Evolutionary conservation across 495 filamentous ascomycete genomes (phyloP), one percentile per base, ranked within the genome.

Genomic region (Chaetomium fimeti): DNA sequence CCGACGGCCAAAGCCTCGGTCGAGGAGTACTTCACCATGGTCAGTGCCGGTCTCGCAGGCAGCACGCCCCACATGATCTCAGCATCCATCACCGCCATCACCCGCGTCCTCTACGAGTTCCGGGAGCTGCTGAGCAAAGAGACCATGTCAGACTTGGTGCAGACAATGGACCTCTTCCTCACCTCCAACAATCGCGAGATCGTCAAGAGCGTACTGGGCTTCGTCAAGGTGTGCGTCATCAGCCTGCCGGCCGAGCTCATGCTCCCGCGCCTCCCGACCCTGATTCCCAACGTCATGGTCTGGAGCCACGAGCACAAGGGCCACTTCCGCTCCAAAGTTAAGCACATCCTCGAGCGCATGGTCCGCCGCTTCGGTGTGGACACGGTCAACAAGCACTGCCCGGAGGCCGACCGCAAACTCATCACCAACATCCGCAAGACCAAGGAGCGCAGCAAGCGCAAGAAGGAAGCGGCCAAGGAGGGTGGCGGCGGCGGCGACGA

Each of bases 291-390:
- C 74, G 78, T 97, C 12, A 90, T 97, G 87, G 87, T 89, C 22
- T 98, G 94, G 94, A 91, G 89, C 69, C 91, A 96, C 76, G 94
- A 98, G 75, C 95, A 98, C 79, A 97, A 96, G 78, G 92, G 90
- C 18, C 91, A 94, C 70, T 92, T 98, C 74, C 89, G 91, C 66
- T 88, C 91, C 32, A 98, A 97, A 81, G 92, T 98, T 60, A 98
- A 96, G 84, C 91, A 96, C 70, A 97, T 98, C 66, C 75, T 98
- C 32, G 94, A 98, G 77, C 86, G 94, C 32, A 91, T 96, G 81
- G 87, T 97, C 28, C 84, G 94, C 20, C 85, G 92, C 56, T 97
- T 97, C 76, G 93, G 95, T 32, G 87, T 88, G 45, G 87, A 92
- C 2, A 68, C 80, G 8, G 84, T 98, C 3, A 91, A 93, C 75